Evolutionary conservation across 2,329 filamentous ascomycete species (phyloP), one percentile per base, ranked within the genome.

Genomic region (Huntiella savannae): DNA sequence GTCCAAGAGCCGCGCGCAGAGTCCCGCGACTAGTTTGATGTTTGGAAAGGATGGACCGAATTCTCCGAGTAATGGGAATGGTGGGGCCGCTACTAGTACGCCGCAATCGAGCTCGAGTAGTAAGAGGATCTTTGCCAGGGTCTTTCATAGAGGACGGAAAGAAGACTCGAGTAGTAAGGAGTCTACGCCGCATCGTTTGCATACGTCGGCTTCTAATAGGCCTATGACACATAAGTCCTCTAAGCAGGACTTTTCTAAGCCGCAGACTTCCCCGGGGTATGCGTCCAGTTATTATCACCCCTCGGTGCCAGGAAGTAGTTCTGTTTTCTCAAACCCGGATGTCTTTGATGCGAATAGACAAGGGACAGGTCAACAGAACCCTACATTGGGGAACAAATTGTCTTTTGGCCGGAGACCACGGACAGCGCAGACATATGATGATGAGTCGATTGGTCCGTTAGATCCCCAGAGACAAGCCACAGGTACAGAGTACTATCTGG

Each of bases 21-120:
- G 87, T 60, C 85, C 87, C 19, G 83, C 84, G 1, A 82, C 86
- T 5, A 91, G 83, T 32, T 36, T 41, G 59, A 67, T 73, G 37
- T 73, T 72, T 54, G 84, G 79, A 56, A 43, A 49, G 4, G 49
- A 52, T 33, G 70, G 65, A 16, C 57, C 59, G 64, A 53, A 55
- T 12, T 49, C 48, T 11, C 48, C 48, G 16, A 45, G 33, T 33
- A 47, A 46, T 33, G 39, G 44, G 22, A 35, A 40, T 17, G 66
- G 55, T 56, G 66, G 55, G 56, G 22, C 6, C 22, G 22, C 22
- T 7, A 28, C 22, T 28, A 28, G 22, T 28, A 28, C 22, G 8
- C 22, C 22, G 7, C 22, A 28, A 3, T 28, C 22, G 8, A 28
- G 22, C 7, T 28, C 22, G 8, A 28, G 22, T 28, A 28, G 22